These are phyloP conservation scores for Cinnamomum micranthum DNA, from an alignment of 164 flowering plant genomes.

Conservation along the genomic window DNA sequence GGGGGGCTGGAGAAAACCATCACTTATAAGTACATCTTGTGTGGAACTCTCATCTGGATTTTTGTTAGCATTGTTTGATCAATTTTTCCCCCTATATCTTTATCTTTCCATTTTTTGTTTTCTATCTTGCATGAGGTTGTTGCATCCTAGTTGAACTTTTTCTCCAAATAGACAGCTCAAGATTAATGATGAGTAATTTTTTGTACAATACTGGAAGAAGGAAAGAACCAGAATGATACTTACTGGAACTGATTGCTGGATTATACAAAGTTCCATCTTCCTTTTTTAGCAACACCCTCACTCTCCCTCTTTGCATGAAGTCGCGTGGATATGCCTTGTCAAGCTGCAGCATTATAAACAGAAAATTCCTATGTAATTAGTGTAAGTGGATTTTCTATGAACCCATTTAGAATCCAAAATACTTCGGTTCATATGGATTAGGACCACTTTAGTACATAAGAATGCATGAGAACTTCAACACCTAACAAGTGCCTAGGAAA, in stretches of 20 bases:
- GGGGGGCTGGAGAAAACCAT: too few relatives aligned
- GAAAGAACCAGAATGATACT: conserved; percentile 20
- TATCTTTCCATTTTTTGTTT: too few relatives aligned
- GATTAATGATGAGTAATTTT: too few relatives aligned
- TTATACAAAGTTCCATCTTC: conserved; percentile 74
- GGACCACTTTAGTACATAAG: background rate
- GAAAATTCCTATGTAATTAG: background rate
- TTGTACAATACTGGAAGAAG: background rate
- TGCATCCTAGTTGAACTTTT: too few relatives aligned
- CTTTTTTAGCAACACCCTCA: conserved; percentile 71
- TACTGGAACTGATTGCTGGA: conserved; percentile 76
- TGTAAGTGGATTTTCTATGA: background rate
- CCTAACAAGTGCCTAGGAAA: too few relatives aligned
- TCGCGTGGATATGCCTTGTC: conserved; percentile 96
- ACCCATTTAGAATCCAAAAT: background rate
- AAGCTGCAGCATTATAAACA: conserved; percentile 29
- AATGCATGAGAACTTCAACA: too few relatives aligned
- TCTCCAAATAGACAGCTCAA: too few relatives aligned
- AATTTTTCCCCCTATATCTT: too few relatives aligned
- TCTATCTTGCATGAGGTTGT: too few relatives aligned
- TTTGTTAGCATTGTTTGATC: too few relatives aligned
- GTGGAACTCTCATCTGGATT: too few relatives aligned
- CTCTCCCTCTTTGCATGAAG: conserved; percentile 91
- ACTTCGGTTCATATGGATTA: background rate
- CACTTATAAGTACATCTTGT: too few relatives aligned